These are phyloP conservation scores for Arabis hirsuta DNA, from an alignment of 345 rosid genomes.

Conservation along the genomic window DNA sequence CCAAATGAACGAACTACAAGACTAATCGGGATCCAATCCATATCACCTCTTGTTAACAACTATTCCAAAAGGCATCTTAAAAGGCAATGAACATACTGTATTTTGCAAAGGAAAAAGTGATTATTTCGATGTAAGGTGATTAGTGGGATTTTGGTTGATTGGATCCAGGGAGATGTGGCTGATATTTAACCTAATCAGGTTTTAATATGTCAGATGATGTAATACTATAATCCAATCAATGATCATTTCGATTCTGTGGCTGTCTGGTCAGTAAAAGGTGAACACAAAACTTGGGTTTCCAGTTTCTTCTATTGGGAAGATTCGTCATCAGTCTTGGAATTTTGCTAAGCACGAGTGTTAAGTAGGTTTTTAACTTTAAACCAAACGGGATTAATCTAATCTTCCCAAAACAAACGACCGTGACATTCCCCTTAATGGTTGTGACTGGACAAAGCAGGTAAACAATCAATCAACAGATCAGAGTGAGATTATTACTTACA, in stretches of 20 bases:
- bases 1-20: too few species aligned
- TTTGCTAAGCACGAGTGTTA: conserved; percentile 3
- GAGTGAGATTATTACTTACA: background rate
- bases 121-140: background rate
- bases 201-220: background rate
- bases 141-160: conserved; percentile 7
- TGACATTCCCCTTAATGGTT: background rate
- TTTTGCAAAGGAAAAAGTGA: too few species aligned
- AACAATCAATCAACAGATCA: background rate
- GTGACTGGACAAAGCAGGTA: conserved; percentile 16
- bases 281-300: conserved; percentile 23
- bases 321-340: conserved; percentile 30
- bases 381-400: background rate
- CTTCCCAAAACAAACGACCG: background rate
- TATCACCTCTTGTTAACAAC: background rate
- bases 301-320: conserved; percentile 13
- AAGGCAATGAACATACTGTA: too few species aligned
- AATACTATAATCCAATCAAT: conserved; percentile 7
- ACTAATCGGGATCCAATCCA: too few species aligned
- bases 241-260: conserved; percentile 9
- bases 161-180: background rate
- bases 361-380: conserved; percentile 12
- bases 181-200: conserved; percentile 25
- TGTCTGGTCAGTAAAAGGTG: background rate
- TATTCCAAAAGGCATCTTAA: background rate